Percentiles rank a stretch among this genome's conserved stretches.
Evolutionary conservation across 371 early-diverging fungal species (phyloP).

Genomic region (Zychaea mexicana): DNA sequence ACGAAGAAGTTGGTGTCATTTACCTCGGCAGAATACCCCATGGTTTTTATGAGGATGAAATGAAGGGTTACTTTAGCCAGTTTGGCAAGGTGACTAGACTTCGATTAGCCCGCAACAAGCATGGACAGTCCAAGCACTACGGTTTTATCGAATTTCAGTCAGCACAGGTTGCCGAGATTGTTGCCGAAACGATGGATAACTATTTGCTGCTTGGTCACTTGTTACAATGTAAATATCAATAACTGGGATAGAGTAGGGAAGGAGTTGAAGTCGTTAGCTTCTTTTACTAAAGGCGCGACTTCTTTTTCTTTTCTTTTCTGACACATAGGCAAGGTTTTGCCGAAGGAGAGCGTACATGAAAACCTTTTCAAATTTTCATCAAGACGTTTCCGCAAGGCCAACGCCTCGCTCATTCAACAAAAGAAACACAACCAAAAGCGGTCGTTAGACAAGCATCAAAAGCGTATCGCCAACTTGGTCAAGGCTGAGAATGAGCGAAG

Average conservation of each 20-base stretch:
- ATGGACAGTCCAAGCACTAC: constrained; percentile 87
- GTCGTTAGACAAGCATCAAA: constrained; percentile 47
- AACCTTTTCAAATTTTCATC: constrained; percentile 68
- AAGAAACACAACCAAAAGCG: constrained; percentile 62
- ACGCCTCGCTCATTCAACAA: constrained; percentile 45
- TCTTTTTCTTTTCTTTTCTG: neutral
- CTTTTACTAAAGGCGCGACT: neutral
- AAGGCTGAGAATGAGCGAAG: constrained; percentile 57
- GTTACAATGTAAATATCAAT: constrained; percentile 73
- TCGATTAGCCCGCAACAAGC: constrained; percentile 84
- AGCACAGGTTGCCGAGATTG: constrained; percentile 84
- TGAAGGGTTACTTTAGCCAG: constrained; percentile 88
- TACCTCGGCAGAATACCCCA: constrained; percentile 93
- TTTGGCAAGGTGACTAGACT: constrained; percentile 87
- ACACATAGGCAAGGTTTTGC: constrained; percentile 54
- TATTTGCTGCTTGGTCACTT: constrained; percentile 85
- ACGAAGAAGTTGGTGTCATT: constrained; percentile 66
- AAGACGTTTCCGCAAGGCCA: constrained; percentile 58
- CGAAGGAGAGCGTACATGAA: constrained; percentile 69
- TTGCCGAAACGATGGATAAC: constrained; percentile 95
- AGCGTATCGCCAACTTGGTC: constrained; percentile 45
- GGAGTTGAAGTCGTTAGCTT: too few relatives aligned
- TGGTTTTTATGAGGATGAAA: constrained; percentile 94
- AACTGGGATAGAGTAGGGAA: too few relatives aligned
- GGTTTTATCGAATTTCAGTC: constrained; percentile 90